These are phyloP conservation scores for Hypoxylon sp. DNA, from an alignment of 2,329 filamentous ascomycete genomes.

Conservation along the genomic window DNA sequence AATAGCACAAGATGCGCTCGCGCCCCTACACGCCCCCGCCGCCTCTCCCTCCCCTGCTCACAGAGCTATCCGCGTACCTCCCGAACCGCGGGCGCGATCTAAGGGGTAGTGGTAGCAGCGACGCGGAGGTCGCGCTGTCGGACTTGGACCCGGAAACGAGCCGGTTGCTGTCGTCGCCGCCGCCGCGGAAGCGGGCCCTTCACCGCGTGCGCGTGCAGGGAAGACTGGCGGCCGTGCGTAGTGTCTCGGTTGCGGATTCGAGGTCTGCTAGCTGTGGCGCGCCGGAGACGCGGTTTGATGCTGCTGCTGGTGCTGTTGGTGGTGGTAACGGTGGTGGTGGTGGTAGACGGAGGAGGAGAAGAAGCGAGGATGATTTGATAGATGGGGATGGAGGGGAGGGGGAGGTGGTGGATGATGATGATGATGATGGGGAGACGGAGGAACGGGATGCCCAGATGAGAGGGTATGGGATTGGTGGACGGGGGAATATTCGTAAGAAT, in stretches of 20 bases:
- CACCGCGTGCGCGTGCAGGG: constrained; percentile 52
- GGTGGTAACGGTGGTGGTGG: constrained; percentile 10
- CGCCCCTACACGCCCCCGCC: constrained; percentile 43
- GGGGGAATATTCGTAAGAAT: constrained; percentile 51
- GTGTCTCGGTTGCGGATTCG: constrained; percentile 47
- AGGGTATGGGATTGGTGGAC: constrained; percentile 52
- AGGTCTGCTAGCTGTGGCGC: constrained; percentile 9
- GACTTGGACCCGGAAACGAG: constrained; percentile 46
- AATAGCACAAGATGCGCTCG: constrained; percentile 35
- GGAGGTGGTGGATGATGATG: not conserved
- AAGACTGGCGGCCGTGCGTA: constrained; percentile 48
- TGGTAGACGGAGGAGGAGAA: not conserved
- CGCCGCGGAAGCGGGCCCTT: constrained; percentile 37
- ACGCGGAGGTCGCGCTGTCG: constrained; percentile 34
- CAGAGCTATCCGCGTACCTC: constrained; percentile 35
- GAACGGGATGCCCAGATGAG: constrained; percentile 47
- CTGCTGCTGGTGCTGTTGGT: no score
- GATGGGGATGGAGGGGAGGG: constrained; percentile 41
- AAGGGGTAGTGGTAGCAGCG: constrained; percentile 30
- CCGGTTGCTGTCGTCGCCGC: constrained; percentile 44
- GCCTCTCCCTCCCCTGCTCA: constrained; percentile 42
- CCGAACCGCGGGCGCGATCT: constrained; percentile 34
- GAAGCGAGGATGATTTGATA: constrained; percentile 34
- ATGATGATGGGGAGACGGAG: constrained; percentile 40
- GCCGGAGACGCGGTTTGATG: constrained; percentile 7